Evolutionary conservation across 2,329 filamentous ascomycete genomes (phyloP).

Genomic region (Periconia sp.): DNA sequence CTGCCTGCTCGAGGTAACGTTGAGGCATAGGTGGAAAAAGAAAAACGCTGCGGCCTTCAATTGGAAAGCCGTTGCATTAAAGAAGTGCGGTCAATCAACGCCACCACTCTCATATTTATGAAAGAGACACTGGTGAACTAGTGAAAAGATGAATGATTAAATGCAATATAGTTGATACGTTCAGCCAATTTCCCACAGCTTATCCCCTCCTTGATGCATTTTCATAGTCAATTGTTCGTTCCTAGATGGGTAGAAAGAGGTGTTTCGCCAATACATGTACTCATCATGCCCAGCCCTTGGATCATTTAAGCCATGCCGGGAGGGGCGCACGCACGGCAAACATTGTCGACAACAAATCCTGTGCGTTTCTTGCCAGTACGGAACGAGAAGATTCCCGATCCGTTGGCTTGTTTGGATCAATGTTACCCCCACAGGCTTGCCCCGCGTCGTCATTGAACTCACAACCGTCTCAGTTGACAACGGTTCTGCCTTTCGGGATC

Average conservation of each 20-base stretch:
- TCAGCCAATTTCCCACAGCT: background rate
- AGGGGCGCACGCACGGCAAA: background rate
- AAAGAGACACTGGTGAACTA: slow-evolving; percentile 18
- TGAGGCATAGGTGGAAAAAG: background rate
- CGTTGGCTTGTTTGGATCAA: background rate
- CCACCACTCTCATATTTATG: slow-evolving; percentile 19
- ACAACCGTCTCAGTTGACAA: background rate
- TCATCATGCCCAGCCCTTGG: background rate
- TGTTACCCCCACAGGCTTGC: background rate
- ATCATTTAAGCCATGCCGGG: background rate
- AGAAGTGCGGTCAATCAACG: background rate
- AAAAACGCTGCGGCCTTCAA: background rate
- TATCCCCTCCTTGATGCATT: too few species aligned
- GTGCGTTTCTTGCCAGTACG: background rate
- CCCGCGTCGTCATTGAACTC: background rate
- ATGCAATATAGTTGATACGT: background rate
- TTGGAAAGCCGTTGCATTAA: background rate
- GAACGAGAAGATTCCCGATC: background rate
- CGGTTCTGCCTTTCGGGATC: background rate
- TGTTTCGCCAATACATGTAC: slow-evolving; percentile 1
- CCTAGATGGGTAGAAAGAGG: background rate
- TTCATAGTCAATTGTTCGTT: too few species aligned
- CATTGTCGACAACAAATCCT: background rate
- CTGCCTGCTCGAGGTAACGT: background rate
- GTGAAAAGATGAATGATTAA: background rate